A percentile compares a stretch with the other conserved stretches of the same genome.
These are phyloP conservation scores for Phytophthora multivora DNA, from an alignment of 352 stramenopile species.

Conservation along the genomic window DNA sequence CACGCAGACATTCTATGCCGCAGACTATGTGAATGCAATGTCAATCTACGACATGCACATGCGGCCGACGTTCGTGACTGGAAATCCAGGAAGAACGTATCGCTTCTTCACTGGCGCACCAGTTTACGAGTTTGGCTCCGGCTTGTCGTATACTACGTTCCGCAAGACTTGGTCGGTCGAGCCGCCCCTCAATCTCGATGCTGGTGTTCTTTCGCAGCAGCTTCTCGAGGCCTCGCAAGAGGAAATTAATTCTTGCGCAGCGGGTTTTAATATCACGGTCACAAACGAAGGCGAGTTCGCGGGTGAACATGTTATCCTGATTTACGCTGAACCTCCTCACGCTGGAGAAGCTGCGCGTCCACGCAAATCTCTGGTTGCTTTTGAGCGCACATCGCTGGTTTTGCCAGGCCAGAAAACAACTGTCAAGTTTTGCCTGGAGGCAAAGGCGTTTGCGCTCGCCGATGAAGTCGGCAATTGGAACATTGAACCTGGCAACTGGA, in stretches of 20 bases:
- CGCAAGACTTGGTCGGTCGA: slow-evolving; percentile 40
- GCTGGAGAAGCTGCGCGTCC: slow-evolving; percentile 39
- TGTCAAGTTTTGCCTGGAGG: slow-evolving; percentile 40
- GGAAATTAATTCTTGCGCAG: slow-evolving; percentile 18
- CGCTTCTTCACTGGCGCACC: slow-evolving; percentile 75
- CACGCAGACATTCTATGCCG: slow-evolving; percentile 74
- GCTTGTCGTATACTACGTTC: slow-evolving; percentile 84
- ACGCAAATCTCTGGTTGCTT: slow-evolving; percentile 57
- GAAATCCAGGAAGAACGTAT: slow-evolving; percentile 81
- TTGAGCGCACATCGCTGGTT: slow-evolving; percentile 55
- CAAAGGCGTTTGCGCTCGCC: slow-evolving; percentile 47
- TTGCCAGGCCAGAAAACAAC: slow-evolving; percentile 21
- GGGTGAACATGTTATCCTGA: slow-evolving; percentile 50
- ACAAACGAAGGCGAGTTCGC: slow-evolving; percentile 46
- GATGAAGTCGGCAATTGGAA: slow-evolving; percentile 42
- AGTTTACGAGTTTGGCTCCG: slow-evolving; percentile 80
- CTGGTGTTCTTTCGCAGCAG: slow-evolving; percentile 11
- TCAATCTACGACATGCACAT: slow-evolving; percentile 89
- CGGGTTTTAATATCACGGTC: slow-evolving; percentile 40
- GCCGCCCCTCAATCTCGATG: slow-evolving; percentile 14
- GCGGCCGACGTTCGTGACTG: slow-evolving; percentile 60
- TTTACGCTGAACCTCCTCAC: slow-evolving; percentile 40
- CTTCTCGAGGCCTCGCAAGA: slow-evolving; percentile 1
- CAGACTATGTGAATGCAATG: slow-evolving; percentile 49
- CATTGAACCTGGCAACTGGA: slow-evolving; percentile 48